Base-by-base conservation (phyloP, 495 filamentous ascomycete genomes). In the Antarctomyces pellizariae region DNA sequence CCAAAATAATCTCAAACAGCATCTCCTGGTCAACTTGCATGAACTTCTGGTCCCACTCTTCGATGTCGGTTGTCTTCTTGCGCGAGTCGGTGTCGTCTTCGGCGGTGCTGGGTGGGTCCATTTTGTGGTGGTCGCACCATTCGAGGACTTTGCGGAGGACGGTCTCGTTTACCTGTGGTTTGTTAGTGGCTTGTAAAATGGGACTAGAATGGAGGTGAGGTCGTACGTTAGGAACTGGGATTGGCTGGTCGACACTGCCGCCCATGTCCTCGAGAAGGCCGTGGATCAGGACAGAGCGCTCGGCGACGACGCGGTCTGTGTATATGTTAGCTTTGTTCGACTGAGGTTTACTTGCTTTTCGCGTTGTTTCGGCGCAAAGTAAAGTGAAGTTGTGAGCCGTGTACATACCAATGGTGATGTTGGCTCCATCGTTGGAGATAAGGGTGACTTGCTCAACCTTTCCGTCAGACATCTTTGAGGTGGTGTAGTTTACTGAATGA, bases 11-110 rank as follows among this genome's bases (percentile, higher is more conserved):
- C 57, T 97, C 86, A 35, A 97, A 97, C 1, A 97, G 65, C 86
- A 97, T 92, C 53, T 97, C 86, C 45, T 97, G 86, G 45, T 97
- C 86, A 5, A 97, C 86, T 52, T 95, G 86, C 86, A 95, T 97
- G 48, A 93, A 97, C 48, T 97, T 97, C 50, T 93, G 86, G 39
- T 97, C 86, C 86, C 86, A 97, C 53, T 97, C 86, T 21, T 93
- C 86, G 41, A 97, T 97, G 28, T 95, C 86, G 12, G 86, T 93
- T 0, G 80, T 89, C 67, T 92, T 91, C 62, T 92, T 92, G 35
- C 89, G 77, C 19, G 64, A 75, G 44, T 97, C 86, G 37, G 80
- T 73, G 33, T 97, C 84, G 28, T 97, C 86, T 27, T 84, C 77
- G 28, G 66, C 57, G 21, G 67, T 49, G 21, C 65, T 57, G 10